Base-by-base conservation (phyloP, 2,329 filamentous ascomycete species). In the Verticillium klebahnii region DNA sequence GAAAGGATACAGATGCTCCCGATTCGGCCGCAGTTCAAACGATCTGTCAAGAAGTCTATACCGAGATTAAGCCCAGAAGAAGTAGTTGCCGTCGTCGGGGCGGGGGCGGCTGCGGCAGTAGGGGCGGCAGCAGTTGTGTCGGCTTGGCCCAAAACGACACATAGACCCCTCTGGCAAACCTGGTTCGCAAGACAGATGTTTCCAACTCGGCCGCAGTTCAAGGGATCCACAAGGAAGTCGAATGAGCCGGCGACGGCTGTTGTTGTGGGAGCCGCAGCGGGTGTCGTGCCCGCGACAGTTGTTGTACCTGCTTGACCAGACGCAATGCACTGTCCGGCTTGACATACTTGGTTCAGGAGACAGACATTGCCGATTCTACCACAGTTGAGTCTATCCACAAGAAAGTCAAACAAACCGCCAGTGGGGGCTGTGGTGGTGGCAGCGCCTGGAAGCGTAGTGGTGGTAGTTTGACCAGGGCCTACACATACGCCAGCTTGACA, bases 401-500 rank as follows among this genome's bases (percentile, higher is more conserved):
- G 37, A 23, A 58, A 50, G 14, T 58, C 36, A 37, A 58, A 25
- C 7, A 45, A 8, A 14, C 23, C 23, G 6, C 23, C 56, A 14
- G 7, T 36, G 5, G 56, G 31, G 25, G 31, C n/a, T 12, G 34
- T 57, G 1, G 56, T 57, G 56, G 34, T 40, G 2, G 56, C 56
- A 14, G 57, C 1, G 32, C 4, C 23, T 37, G 34, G 17, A 36
- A 56, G 31, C 2, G 31, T 19, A 3, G 40, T 17, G n/a, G 2
- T 11, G 14, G 57, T 34, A 5, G 57, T 32, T 25, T 11, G 4
- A 3, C 19, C 56, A 29, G 17, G 3, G 3, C 34, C 19, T 9
- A 58, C 37, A 39, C 57, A 58, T n/a, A 34, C 29, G 7, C 45
- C 58, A n/a, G 23, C 52, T 23, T 50, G 58, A 40, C 58, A 60